Conservation (phyloP, 73 alveolate species). For the Stentor coeruleus region DNA sequence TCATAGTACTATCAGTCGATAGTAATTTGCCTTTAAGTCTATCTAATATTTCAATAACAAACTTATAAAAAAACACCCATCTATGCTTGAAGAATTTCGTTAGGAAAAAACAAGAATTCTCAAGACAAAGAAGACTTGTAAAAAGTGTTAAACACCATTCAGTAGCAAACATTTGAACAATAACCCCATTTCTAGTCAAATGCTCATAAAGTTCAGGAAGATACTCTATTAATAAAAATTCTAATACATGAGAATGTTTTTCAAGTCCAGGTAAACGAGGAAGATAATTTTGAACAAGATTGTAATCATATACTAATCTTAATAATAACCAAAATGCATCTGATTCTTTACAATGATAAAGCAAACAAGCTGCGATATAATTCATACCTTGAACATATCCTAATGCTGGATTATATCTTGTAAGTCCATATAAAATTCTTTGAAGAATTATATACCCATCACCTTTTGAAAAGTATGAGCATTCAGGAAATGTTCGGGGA, state of each 20-base stretch:
- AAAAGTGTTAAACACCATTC: conserved; percentile 19
- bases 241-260: conserved; percentile 5
- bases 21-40: background rate
- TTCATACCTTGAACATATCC: conserved; percentile 25
- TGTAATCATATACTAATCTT: background rate
- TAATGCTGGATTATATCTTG: background rate
- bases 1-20: background rate
- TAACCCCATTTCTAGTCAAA: background rate
- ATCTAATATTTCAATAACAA: background rate
- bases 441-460: background rate
- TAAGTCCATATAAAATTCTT: background rate
- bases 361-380: conserved; percentile 1
- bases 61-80: conserved; percentile 1
- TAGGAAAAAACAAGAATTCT: background rate
- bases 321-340: conserved; percentile 1
- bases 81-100: background rate
- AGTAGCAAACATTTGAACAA: background rate
- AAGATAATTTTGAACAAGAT: background rate
- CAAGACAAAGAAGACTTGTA: background rate
- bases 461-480: background rate
- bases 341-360: background rate
- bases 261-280: conserved; percentile 17
- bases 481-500: background rate
- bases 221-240: background rate
- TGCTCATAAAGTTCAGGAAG: conserved; percentile 14